These are phyloP conservation scores for Cordyceps fumosorosea DNA, from an alignment of 2,329 filamentous ascomycete species.

Conservation along the genomic window DNA sequence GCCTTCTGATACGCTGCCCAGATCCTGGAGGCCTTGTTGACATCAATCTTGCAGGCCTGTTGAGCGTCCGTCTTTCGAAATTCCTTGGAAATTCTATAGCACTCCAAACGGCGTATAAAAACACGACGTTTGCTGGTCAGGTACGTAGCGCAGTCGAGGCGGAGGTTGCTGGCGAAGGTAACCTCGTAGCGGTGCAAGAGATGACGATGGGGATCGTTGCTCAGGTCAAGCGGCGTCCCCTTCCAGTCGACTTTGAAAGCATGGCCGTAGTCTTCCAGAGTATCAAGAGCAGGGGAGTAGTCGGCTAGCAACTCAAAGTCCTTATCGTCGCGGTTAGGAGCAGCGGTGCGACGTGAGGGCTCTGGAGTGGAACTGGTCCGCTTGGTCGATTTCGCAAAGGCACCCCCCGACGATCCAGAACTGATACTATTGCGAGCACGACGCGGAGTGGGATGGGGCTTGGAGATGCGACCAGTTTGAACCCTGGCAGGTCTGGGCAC, in stretches of 20 bases:
- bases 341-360: slow-evolving; percentile 44
- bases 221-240: slow-evolving; percentile 69
- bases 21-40: slow-evolving; percentile 92
- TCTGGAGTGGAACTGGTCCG: slow-evolving; percentile 43
- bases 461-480: slow-evolving; percentile 29
- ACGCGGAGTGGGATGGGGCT: slow-evolving; percentile 29
- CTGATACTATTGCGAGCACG: slow-evolving; percentile 27
- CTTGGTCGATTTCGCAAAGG: slow-evolving; percentile 24
- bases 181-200: slow-evolving; percentile 76
- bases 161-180: slow-evolving; percentile 66
- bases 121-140: slow-evolving; percentile 89
- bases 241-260: slow-evolving; percentile 84
- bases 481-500: slow-evolving; percentile 23
- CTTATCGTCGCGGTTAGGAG: slow-evolving; percentile 72
- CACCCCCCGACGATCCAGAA: slow-evolving; percentile 21
- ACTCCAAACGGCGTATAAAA: slow-evolving; percentile 68
- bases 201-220: slow-evolving; percentile 60
- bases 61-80: slow-evolving; percentile 95
- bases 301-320: slow-evolving; percentile 68
- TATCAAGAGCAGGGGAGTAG: slow-evolving; percentile 62
- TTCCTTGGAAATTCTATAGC: slow-evolving; percentile 63
- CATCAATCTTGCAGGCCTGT: slow-evolving; percentile 95
- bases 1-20: slow-evolving; percentile 86
- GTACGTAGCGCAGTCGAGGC: slow-evolving; percentile 82
- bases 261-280: slow-evolving; percentile 55